phyloP scores from a whole-genome alignment of 345 rosid species.

The Populus nigra region DNA sequence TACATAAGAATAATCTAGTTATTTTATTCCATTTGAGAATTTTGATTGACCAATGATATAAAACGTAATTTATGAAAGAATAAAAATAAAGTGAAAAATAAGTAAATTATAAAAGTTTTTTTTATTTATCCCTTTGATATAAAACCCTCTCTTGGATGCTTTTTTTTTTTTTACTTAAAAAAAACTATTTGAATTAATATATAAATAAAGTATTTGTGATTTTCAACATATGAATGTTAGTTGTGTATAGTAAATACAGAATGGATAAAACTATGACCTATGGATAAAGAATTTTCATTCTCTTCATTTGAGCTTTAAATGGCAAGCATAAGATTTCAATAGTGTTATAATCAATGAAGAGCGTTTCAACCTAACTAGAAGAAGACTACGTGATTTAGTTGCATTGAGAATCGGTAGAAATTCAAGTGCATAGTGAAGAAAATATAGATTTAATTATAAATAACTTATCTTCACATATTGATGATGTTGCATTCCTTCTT shows the following conservation, averaged over 20 bases:
- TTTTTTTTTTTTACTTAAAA: too few relatives aligned
- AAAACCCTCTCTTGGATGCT: neutral
- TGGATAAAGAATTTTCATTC: neutral
- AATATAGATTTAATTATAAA: neutral
- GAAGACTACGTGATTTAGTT: neutral
- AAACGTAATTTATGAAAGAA: too few relatives aligned
- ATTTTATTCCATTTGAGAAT: too few relatives aligned
- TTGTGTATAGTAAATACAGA: neutral
- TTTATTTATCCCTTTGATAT: neutral
- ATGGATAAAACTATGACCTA: neutral
- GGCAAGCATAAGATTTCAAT: neutral
- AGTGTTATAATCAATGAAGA: neutral
- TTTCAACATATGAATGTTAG: neutral
- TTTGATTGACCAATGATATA: too few relatives aligned
- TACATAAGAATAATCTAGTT: too few relatives aligned
- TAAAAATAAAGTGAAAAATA: too few relatives aligned
- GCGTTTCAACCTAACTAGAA: neutral
- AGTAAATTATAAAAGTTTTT: too few relatives aligned
- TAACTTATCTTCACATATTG: neutral
- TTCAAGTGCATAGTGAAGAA: neutral
- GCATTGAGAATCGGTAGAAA: neutral
- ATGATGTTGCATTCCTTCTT: too few relatives aligned
- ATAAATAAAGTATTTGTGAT: neutral
- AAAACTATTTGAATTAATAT: neutral
- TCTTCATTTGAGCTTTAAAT: constrained; percentile 13